Evolutionary conservation across 2,329 filamentous ascomycete genomes (phyloP), one percentile per base, ranked within the genome.

Genomic region (Botrytis medusae): DNA sequence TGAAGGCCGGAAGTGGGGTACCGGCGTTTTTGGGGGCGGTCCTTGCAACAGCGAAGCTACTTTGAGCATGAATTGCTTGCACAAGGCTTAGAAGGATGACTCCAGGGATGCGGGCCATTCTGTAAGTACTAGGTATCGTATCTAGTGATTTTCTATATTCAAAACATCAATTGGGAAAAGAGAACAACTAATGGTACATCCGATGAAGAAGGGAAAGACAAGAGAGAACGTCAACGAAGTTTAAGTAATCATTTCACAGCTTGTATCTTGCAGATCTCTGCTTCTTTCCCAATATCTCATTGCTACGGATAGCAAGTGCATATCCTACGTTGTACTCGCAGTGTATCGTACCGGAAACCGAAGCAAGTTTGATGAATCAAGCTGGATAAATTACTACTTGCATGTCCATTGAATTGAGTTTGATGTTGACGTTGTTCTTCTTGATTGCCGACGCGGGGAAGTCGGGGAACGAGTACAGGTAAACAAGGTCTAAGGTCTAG

Each of bases 1-100:
- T 82, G 74, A 87, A 89, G 20, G 83, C 82, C 63, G 84, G 81
- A n/a, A 78, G 74, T 61, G 79, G 75, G 25, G 78, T 70, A 44
- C 71, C 74, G 22, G 75, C 75, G 71, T 72, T 73, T 14, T 57
- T 40, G 48, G 79, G 77, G 2, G 74, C 72, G 16, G 60, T 72
- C 6, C 44, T 71, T n/a, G 69, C 46, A 64, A 71, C 60, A 42
- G 44, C 65, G 32, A 71, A 65, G 61, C 20, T 71, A 22, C 69
- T 71, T 54, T 71, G 69, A 32, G 69, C 69, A 64, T 71, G 46
- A 64, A 71, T 64, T 37, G 69, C 42, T 54, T 65, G 69, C 29
- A 32, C 37, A 2, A 71, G 25, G 5, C 60, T 54, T 34, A 64
- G 59, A 71, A 71, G 69, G 22, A 22, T 20, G 29, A 65, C 22